Percentiles rank a stretch among this genome's conserved stretches.
Conservation (phyloP, 257 asterid genomes). For the Rauvolfia tetraphylla region DNA sequence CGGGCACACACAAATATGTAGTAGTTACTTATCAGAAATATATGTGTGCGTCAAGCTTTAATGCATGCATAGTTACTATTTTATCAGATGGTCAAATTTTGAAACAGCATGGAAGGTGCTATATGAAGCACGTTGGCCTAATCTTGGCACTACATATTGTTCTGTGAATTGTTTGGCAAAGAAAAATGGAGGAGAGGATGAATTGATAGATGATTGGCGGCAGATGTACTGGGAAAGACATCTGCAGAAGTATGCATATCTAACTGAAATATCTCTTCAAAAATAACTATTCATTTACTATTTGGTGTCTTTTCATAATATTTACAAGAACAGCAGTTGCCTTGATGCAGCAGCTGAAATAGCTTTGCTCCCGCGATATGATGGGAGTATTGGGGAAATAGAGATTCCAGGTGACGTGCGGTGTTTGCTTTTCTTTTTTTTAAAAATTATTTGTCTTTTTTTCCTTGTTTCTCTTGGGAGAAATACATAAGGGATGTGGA, state of each 20-base stretch:
- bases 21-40: neutral
- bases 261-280: slow-evolving; percentile 7
- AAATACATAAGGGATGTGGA: neutral
- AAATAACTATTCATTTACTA: slow-evolving; percentile 13
- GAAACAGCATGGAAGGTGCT: slow-evolving; percentile 57
- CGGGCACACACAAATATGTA: too few species aligned
- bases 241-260: slow-evolving; percentile 60
- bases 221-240: slow-evolving; percentile 84
- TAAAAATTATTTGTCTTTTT: slow-evolving; percentile 4
- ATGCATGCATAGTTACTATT: slow-evolving; percentile 8
- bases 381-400: slow-evolving; percentile 62
- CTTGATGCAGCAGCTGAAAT: slow-evolving; percentile 80
- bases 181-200: slow-evolving; percentile 31
- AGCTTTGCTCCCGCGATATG: slow-evolving; percentile 66
- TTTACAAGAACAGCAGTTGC: slow-evolving; percentile 51
- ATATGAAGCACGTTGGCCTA: slow-evolving; percentile 70
- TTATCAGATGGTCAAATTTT: slow-evolving; percentile 33
- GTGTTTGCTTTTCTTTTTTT: slow-evolving; percentile 7
- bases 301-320: slow-evolving; percentile 3
- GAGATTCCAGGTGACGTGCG: slow-evolving; percentile 54
- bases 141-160: slow-evolving; percentile 23
- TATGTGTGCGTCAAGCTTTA: neutral
- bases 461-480: slow-evolving; percentile 10
- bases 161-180: slow-evolving; percentile 33
- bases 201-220: slow-evolving; percentile 53